Evolutionary conservation across 2,329 filamentous ascomycete species (phyloP).

Genomic region (Zarea fungicola): DNA sequence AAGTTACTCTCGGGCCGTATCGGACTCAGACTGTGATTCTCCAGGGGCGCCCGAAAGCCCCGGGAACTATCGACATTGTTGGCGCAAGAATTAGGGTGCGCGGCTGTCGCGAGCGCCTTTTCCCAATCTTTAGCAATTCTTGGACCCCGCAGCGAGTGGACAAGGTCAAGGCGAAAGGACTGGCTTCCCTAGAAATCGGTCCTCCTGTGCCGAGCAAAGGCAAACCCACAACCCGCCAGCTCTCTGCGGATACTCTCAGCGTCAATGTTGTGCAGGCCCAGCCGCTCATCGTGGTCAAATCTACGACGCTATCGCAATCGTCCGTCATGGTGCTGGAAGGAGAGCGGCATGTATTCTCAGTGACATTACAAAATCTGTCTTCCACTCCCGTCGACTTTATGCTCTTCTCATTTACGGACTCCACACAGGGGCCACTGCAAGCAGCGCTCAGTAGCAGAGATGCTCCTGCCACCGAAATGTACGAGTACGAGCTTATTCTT

Average conservation of each 20-base stretch:
- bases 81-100: constrained; percentile 76
- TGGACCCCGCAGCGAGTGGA: constrained; percentile 66
- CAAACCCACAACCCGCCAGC: constrained; percentile 32
- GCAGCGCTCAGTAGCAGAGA: constrained; percentile 71
- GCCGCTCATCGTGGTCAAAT: constrained; percentile 70
- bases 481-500: constrained; percentile 79
- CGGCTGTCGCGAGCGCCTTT: constrained; percentile 75
- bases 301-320: constrained; percentile 73
- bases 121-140: constrained; percentile 73
- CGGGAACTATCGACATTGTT: constrained; percentile 67
- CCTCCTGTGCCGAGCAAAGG: constrained; percentile 29
- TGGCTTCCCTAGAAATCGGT: constrained; percentile 49
- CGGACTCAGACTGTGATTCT: constrained; percentile 75
- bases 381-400: constrained; percentile 74
- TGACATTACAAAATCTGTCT: constrained; percentile 77
- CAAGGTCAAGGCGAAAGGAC: constrained; percentile 73
- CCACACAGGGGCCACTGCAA: constrained; percentile 72
- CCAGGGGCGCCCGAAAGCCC: constrained; percentile 58
- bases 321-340: constrained; percentile 92
- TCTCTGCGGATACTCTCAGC: constrained; percentile 48
- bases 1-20: constrained; percentile 70
- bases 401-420: constrained; percentile 85
- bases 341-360: constrained; percentile 69
- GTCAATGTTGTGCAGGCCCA: constrained; percentile 76
- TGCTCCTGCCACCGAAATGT: constrained; percentile 70